A percentile compares a stretch with the other conserved stretches of the same genome.
Conservation (phyloP, 2,329 filamentous ascomycete species). For the Talaromyces sp. region DNA sequence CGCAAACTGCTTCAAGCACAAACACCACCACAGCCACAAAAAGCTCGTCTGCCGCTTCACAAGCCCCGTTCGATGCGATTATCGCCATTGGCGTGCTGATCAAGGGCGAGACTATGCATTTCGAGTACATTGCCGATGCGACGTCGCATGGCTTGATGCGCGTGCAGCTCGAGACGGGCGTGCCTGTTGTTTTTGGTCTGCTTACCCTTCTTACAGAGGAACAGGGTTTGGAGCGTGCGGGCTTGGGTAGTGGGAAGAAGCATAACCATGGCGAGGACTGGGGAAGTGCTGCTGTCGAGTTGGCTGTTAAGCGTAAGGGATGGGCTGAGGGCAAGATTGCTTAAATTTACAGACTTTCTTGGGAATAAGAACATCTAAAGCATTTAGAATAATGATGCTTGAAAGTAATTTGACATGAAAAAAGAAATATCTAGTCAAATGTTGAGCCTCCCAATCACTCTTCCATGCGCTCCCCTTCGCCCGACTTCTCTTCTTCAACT, state of each 20-base stretch:
- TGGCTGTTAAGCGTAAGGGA: constrained; percentile 78
- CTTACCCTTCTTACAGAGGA: constrained; percentile 84
- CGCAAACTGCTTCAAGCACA: constrained; percentile 36
- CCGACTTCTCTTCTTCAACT: constrained; percentile 66
- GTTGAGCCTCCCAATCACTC: constrained; percentile 49
- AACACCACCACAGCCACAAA: constrained; percentile 33
- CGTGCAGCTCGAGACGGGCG: constrained; percentile 79
- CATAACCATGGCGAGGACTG: constrained; percentile 98
- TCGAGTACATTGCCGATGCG: constrained; percentile 94
- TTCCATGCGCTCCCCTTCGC: constrained; percentile 74
- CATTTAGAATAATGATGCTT: background rate
- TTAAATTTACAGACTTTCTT: background rate
- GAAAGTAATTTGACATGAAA: background rate
- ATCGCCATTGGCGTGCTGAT: constrained; percentile 95
- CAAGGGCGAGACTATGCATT: constrained; percentile 99
- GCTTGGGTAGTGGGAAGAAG: constrained; percentile 50
- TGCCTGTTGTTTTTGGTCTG: constrained; percentile 88
- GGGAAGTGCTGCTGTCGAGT: constrained; percentile 89
- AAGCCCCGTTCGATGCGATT: constrained; percentile 76
- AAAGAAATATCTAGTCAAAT: background rate
- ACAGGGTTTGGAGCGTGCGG: constrained; percentile 79
- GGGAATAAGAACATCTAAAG: background rate
- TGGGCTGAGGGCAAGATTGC: constrained; percentile 67
- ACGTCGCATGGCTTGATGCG: constrained; percentile 92
- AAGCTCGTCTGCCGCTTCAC: constrained; percentile 21